Conservation (phyloP, 805 yeast species). For the Candida nanaspora region DNA sequence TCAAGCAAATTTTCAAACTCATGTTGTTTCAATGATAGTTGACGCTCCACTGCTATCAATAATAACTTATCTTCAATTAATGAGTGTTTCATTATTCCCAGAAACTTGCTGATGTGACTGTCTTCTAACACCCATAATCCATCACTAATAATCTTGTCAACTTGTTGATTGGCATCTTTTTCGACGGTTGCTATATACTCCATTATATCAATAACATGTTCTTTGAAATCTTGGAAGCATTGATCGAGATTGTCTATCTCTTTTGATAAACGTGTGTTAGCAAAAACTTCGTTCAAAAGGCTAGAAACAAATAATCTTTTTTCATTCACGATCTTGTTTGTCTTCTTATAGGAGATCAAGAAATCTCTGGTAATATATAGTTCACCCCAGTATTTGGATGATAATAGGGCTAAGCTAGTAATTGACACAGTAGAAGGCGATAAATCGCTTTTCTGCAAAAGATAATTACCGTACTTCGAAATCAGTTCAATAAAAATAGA, state of each 20-base stretch:
- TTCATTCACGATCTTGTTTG: neutral
- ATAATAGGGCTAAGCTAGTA: constrained; percentile 10
- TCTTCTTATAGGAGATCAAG: constrained; percentile 6
- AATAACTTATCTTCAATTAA: neutral
- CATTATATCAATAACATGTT: neutral
- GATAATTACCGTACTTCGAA: constrained; percentile 39
- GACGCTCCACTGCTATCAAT: too few species aligned
- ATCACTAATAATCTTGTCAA: constrained; percentile 5
- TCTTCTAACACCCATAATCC: constrained; percentile 16
- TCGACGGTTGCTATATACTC: neutral
- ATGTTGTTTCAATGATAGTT: neutral
- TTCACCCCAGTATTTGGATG: constrained; percentile 18
- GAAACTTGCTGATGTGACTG: constrained; percentile 1
- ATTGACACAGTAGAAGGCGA: neutral
- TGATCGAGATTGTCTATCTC: too few species aligned
- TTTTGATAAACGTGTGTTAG: too few species aligned
- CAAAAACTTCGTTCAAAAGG: constrained; percentile 21
- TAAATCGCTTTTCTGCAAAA: constrained; percentile 12
- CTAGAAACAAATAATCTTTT: constrained; percentile 9
- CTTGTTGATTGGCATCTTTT: neutral
- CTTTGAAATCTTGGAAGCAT: too few species aligned
- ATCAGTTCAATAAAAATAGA: constrained; percentile 28
- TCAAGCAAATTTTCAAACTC: neutral
- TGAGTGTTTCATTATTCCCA: neutral
- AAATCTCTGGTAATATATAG: constrained; percentile 6